Evolutionary conservation across 192 early-diverging fungal genomes (phyloP).

Genomic region (Thoreauomyces humboldtii): DNA sequence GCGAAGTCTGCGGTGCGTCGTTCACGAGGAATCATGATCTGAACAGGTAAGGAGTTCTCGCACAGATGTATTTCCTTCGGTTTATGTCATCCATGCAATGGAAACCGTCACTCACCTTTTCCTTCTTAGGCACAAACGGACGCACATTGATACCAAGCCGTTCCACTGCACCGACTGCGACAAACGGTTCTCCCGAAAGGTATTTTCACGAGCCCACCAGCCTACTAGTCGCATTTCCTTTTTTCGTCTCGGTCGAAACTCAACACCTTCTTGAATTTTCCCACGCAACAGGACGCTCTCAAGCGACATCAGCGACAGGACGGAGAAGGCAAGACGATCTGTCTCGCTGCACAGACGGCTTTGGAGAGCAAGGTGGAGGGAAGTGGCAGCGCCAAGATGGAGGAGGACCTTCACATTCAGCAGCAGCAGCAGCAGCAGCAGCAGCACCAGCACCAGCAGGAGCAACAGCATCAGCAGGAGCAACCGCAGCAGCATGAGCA

Average conservation of each 20-base stretch:
- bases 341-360: constrained; percentile 1
- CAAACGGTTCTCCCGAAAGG: constrained; percentile 29
- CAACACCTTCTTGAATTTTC: background rate
- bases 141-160: constrained; percentile 22
- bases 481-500: background rate
- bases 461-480: background rate
- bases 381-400: no score
- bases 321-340: constrained; percentile 40
- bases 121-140: constrained; percentile 24
- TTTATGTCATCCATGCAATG: background rate
- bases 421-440: background rate
- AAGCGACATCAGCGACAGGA: constrained; percentile 42
- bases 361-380: background rate
- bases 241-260: no score
- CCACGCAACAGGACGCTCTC: constrained; percentile 30
- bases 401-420: background rate
- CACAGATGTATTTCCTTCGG: background rate
- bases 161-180: constrained; percentile 16
- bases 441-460: background rate
- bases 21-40: constrained; percentile 42
- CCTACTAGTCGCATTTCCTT: no score
- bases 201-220: background rate
- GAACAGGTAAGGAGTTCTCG: constrained; percentile 29
- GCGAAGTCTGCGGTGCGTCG: constrained; percentile 26
- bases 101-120: background rate